Evolutionary conservation across 2,329 filamentous ascomycete species (phyloP).

Genomic region (Scedosporium apiospermum): DNA sequence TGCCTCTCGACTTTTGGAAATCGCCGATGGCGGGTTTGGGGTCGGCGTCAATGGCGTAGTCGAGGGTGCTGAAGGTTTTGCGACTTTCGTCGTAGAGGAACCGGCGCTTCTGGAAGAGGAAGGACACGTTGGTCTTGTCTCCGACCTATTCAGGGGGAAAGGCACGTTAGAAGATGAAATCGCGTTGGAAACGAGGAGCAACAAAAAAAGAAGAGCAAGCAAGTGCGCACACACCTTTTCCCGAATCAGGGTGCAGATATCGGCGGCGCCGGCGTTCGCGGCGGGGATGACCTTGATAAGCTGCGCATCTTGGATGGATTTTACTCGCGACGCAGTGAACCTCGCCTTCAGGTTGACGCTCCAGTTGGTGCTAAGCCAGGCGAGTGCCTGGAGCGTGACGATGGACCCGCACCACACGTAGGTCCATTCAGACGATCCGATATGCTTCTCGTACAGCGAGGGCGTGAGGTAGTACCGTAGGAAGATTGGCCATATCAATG

Average conservation of each 20-base stretch:
- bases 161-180: background rate
- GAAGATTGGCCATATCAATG: constrained; percentile 86
- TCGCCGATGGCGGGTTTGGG: constrained; percentile 69
- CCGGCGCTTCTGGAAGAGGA: constrained; percentile 95
- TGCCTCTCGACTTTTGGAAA: constrained; percentile 74
- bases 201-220: background rate
- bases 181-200: background rate
- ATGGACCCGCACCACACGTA: constrained; percentile 90
- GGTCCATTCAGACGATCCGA: constrained; percentile 93
- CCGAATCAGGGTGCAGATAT: constrained; percentile 74
- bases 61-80: constrained; percentile 70
- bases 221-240: constrained; percentile 47
- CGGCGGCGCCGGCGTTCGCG: constrained; percentile 78
- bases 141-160: constrained; percentile 37
- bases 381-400: constrained; percentile 74
- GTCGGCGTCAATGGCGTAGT: constrained; percentile 75
- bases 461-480: constrained; percentile 76
- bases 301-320: constrained; percentile 61
- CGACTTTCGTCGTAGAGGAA: constrained; percentile 72
- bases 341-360: constrained; percentile 76
- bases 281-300: constrained; percentile 90
- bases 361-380: constrained; percentile 97
- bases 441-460: constrained; percentile 81
- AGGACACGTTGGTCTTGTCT: constrained; percentile 70
- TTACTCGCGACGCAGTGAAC: constrained; percentile 69